Percentiles rank a stretch among this genome's conserved stretches.
Conservation (phyloP, 2,329 filamentous ascomycete species). For the Colletotrichum gloeosporioides region DNA sequence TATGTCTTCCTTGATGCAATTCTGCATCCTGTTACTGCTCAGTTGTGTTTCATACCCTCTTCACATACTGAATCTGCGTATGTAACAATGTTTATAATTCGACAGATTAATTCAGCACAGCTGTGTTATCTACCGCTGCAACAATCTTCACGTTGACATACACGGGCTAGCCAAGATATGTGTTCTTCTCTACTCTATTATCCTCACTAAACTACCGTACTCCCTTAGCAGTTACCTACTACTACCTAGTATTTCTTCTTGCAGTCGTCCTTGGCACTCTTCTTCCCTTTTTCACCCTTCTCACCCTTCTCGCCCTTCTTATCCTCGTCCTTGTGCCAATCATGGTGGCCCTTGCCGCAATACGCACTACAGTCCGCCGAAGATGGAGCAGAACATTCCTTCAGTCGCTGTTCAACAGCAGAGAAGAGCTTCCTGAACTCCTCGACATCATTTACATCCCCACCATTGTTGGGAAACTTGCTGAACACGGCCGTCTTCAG, state of each 20-base stretch:
- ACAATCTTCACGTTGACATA: background rate
- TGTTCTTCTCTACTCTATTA: background rate
- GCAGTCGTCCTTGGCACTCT: background rate
- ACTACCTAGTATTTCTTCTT: background rate
- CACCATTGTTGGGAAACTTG: background rate
- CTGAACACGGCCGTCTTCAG: background rate
- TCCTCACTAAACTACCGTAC: background rate
- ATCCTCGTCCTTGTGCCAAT: background rate
- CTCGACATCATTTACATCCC: background rate
- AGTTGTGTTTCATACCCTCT: background rate
- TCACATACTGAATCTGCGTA: background rate
- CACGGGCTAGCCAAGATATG: background rate
- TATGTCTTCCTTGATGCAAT: background rate
- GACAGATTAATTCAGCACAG: background rate
- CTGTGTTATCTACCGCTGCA: background rate
- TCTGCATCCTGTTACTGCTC: background rate
- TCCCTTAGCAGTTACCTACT: background rate
- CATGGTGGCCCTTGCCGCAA: background rate
- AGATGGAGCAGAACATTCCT: background rate
- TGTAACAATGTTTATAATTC: background rate
- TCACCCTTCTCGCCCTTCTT: background rate
- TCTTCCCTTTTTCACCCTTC: accelerated
- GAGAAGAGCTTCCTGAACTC: background rate
- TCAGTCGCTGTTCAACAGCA: background rate
- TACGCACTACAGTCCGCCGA: background rate